These are phyloP conservation scores for Chalaropsis thielavioides DNA, from an alignment of 2,329 filamentous ascomycete genomes.

Conservation along the genomic window DNA sequence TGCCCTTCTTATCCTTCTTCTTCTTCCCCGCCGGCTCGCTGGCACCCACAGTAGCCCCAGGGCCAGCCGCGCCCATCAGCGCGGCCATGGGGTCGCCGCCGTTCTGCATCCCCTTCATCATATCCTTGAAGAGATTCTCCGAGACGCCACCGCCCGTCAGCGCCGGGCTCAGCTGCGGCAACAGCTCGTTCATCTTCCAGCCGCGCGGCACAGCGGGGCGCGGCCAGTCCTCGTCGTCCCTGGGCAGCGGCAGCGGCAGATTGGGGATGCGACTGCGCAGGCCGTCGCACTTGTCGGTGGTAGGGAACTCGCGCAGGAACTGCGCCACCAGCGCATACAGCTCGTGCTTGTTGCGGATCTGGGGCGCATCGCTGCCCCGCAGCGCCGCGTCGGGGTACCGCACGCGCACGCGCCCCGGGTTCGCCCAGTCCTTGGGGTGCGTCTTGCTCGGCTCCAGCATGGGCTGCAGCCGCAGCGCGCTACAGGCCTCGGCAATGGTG, in stretches of 20 bases:
- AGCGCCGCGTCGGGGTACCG: slow-evolving; percentile 41
- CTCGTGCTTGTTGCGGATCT: slow-evolving; percentile 68
- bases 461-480: slow-evolving; percentile 52
- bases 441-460: slow-evolving; percentile 83
- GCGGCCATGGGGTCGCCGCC: slow-evolving; percentile 34
- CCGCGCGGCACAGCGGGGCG: slow-evolving; percentile 64
- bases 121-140: slow-evolving; percentile 89
- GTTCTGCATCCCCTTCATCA: slow-evolving; percentile 80
- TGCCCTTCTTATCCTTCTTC: slow-evolving; percentile 39
- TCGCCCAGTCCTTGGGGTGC: slow-evolving; percentile 95
- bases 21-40: slow-evolving; percentile 26
- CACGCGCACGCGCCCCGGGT: slow-evolving; percentile 79
- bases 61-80: slow-evolving; percentile 28
- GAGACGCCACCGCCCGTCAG: slow-evolving; percentile 85
- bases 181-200: slow-evolving; percentile 74
- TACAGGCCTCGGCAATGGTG: slow-evolving; percentile 78
- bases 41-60: slow-evolving; percentile 19
- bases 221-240: slow-evolving; percentile 52
- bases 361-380: slow-evolving; percentile 19
- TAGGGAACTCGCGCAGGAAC: slow-evolving; percentile 65
- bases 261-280: slow-evolving; percentile 61
- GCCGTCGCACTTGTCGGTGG: slow-evolving; percentile 51
- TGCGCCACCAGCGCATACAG: slow-evolving; percentile 67
- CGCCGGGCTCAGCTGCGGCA: slow-evolving; percentile 79
- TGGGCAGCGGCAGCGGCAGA: slow-evolving; percentile 46